Evolutionary conservation across 2,329 filamentous ascomycete genomes (phyloP).

Genomic region (Aspergillus sp.): DNA sequence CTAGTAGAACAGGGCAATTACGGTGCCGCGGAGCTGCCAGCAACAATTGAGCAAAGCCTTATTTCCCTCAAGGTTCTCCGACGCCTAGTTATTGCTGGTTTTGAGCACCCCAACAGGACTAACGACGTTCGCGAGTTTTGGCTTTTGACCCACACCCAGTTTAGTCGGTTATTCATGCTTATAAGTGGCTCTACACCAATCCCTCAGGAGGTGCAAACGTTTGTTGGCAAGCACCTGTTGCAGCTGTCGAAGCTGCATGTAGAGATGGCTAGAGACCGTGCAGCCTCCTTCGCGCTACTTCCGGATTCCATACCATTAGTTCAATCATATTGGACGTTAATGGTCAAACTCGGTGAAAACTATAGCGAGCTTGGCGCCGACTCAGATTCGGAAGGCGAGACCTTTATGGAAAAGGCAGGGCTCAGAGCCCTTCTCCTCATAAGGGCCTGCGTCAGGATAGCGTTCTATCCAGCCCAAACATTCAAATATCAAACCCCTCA

Average conservation of each 20-base stretch:
- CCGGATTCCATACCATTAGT: slow-evolving; percentile 79
- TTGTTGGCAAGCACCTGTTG: slow-evolving; percentile 83
- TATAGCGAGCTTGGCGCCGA: slow-evolving; percentile 55
- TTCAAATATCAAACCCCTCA: slow-evolving; percentile 81
- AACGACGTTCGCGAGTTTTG: slow-evolving; percentile 78
- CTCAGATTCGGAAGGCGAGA: slow-evolving; percentile 52
- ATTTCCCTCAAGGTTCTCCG: slow-evolving; percentile 78
- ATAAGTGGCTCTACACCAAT: slow-evolving; percentile 63
- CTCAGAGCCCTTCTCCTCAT: slow-evolving; percentile 83
- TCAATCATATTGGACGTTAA: slow-evolving; percentile 82
- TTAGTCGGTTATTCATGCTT: slow-evolving; percentile 73
- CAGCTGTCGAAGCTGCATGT: slow-evolving; percentile 92
- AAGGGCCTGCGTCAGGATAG: slow-evolving; percentile 81
- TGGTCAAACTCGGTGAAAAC: slow-evolving; percentile 74
- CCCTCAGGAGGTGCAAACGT: slow-evolving; percentile 57
- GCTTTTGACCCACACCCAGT: slow-evolving; percentile 75
- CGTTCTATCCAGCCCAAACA: slow-evolving; percentile 76
- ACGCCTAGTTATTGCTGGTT: slow-evolving; percentile 78
- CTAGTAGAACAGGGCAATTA: slow-evolving; percentile 63
- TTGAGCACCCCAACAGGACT: slow-evolving; percentile 81
- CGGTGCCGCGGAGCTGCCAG: slow-evolving; percentile 62
- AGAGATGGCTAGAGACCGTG: slow-evolving; percentile 78
- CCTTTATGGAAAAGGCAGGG: slow-evolving; percentile 76
- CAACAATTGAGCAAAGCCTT: slow-evolving; percentile 76
- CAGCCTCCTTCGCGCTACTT: slow-evolving; percentile 80